phyloP scores from a whole-genome alignment of 768 basidiomycete species.

The Pulveroboletus sp. region DNA sequence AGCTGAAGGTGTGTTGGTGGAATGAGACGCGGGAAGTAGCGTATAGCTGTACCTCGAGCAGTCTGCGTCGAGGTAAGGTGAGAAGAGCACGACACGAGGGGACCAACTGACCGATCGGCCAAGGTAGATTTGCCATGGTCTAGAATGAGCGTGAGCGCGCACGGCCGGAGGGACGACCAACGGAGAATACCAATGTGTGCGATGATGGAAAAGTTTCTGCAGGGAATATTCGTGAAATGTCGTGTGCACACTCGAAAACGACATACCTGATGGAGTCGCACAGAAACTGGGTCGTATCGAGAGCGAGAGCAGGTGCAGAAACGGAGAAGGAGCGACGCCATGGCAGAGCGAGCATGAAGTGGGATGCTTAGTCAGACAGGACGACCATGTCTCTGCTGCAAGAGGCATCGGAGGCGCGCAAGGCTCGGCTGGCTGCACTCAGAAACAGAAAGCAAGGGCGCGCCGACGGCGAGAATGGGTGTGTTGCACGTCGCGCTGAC shows the following conservation, averaged over 20 bases:
- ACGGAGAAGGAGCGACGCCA: slow-evolving; percentile 36
- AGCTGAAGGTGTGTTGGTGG: slow-evolving; percentile 47
- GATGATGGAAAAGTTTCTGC: slow-evolving; percentile 92
- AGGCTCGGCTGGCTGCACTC: slow-evolving; percentile 76
- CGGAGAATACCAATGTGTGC: slow-evolving; percentile 77
- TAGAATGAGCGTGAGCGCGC: slow-evolving; percentile 24
- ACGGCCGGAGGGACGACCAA: background rate
- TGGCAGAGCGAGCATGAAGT: slow-evolving; percentile 3
- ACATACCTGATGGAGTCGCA: slow-evolving; percentile 66
- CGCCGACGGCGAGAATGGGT: slow-evolving; percentile 40
- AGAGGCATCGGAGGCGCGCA: slow-evolving; percentile 77
- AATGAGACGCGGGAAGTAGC: background rate
- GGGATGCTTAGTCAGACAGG: slow-evolving; percentile 31
- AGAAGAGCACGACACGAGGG: background rate
- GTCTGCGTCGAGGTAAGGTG: slow-evolving; percentile 37
- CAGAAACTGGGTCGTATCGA: slow-evolving; percentile 61
- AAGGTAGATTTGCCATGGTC: slow-evolving; percentile 97
- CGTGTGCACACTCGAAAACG: background rate
- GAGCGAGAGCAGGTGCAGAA: slow-evolving; percentile 22
- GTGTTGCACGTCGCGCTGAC: slow-evolving; percentile 21
- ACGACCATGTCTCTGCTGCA: slow-evolving; percentile 64
- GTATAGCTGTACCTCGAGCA: slow-evolving; percentile 59
- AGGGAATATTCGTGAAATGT: background rate
- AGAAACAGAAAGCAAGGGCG: slow-evolving; percentile 69
- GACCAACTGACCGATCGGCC: slow-evolving; percentile 66